Percentiles rank a stretch among this genome's conserved stretches.
Evolutionary conservation across 164 flowering plant genomes (phyloP).

Genomic region (Stephania japonica): DNA sequence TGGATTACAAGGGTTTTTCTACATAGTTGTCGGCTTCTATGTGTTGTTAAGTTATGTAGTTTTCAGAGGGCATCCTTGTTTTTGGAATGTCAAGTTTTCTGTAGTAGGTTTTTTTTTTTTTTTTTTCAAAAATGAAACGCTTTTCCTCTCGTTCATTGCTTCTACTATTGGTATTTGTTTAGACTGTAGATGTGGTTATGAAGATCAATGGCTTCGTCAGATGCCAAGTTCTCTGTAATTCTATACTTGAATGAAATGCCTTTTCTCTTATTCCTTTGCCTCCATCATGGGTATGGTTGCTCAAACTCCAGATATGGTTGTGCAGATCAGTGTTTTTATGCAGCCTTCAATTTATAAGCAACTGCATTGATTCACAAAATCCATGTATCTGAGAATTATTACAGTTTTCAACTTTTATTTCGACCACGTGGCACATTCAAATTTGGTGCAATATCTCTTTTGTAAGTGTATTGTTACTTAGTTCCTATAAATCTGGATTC

Average conservation of each 20-base stretch:
- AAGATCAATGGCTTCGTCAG: neutral
- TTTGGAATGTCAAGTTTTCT: neutral
- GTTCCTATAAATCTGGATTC: too few relatives aligned
- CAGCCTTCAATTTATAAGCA: neutral
- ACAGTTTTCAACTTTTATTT: too few relatives aligned
- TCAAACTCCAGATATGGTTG: neutral
- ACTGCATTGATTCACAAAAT: neutral
- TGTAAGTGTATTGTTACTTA: too few relatives aligned
- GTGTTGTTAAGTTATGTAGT: neutral
- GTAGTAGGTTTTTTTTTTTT: neutral
- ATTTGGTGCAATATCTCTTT: too few relatives aligned
- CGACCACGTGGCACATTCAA: neutral
- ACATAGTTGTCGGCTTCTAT: neutral
- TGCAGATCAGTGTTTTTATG: neutral
- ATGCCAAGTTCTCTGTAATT: too few relatives aligned
- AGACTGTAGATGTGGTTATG: neutral
- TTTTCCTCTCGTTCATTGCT: neutral
- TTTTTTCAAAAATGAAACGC: too few relatives aligned
- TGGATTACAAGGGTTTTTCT: neutral
- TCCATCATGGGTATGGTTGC: too few relatives aligned
- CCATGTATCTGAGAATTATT: neutral
- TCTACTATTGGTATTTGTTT: too few relatives aligned
- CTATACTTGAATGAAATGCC: too few relatives aligned
- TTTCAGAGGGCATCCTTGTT: neutral
- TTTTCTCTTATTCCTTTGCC: too few relatives aligned